phyloP scores from a whole-genome alignment of 1,284 basidiomycete genomes.

The Clitocybe nebularis region DNA sequence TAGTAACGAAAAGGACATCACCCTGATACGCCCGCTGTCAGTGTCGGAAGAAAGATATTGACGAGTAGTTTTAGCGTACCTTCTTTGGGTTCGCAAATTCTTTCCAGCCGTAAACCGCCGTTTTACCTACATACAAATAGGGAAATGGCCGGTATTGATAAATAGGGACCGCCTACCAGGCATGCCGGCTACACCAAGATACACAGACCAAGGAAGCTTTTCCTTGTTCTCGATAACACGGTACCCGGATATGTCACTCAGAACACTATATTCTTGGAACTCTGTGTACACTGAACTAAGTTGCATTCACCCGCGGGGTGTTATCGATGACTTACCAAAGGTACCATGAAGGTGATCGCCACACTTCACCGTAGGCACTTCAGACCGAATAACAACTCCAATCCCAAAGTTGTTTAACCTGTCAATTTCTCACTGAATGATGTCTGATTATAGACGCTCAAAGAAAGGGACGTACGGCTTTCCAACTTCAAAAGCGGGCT shows the following conservation, averaged over 20 bases:
- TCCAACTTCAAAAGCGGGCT: too few species aligned
- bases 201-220: conserved; percentile 28
- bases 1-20: conserved; percentile 51
- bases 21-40: too few species aligned
- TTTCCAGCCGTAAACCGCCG: conserved; percentile 35
- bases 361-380: conserved; percentile 20
- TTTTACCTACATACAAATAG: conserved; percentile 25
- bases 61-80: conserved; percentile 21
- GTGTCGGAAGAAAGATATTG: too few species aligned
- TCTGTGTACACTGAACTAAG: conserved; percentile 11
- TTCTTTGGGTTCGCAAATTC: conserved; percentile 29
- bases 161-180: conserved; percentile 21
- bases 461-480: background rate
- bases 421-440: too few species aligned
- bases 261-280: conserved; percentile 24
- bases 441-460: too few species aligned
- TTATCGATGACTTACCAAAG: conserved; percentile 17
- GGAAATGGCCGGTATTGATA: background rate
- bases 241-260: conserved; percentile 11
- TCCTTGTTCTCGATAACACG: conserved; percentile 23
- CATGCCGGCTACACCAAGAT: conserved; percentile 35
- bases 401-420: conserved; percentile 1
- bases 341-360: conserved; percentile 28
- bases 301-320: background rate
- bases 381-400: conserved; percentile 19